Conservation (phyloP, 352 stramenopile species). For the Pythium biforme region DNA sequence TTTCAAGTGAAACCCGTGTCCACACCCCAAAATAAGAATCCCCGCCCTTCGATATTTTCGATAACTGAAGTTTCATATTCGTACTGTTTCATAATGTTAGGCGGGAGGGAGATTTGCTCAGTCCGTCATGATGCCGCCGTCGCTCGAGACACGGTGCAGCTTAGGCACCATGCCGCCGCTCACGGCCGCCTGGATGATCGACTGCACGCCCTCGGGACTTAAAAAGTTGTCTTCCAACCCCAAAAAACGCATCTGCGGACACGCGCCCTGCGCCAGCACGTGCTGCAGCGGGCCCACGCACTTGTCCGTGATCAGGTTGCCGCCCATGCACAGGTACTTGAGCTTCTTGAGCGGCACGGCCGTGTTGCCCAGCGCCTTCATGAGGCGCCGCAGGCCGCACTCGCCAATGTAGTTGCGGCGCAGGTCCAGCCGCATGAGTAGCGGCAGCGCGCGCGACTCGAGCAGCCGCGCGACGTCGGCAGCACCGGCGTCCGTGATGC, state of each 20-base stretch:
- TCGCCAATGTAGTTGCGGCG: slow-evolving; percentile 75
- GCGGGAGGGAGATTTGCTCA: background rate
- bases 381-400: slow-evolving; percentile 43
- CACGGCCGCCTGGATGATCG: slow-evolving; percentile 56
- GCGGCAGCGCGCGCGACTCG: slow-evolving; percentile 29
- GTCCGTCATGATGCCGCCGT: slow-evolving; percentile 28
- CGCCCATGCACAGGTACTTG: slow-evolving; percentile 73
- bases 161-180: slow-evolving; percentile 43
- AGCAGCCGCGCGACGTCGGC: slow-evolving; percentile 48
- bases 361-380: slow-evolving; percentile 28
- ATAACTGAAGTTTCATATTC: slow-evolving; percentile 7
- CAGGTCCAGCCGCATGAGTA: slow-evolving; percentile 55
- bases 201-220: slow-evolving; percentile 55
- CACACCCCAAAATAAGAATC: background rate
- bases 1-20: background rate
- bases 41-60: background rate
- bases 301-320: slow-evolving; percentile 83
- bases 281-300: slow-evolving; percentile 49
- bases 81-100: slow-evolving; percentile 7
- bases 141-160: slow-evolving; percentile 49
- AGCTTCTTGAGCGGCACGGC: slow-evolving; percentile 32
- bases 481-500: slow-evolving; percentile 55
- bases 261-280: slow-evolving; percentile 37
- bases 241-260: slow-evolving; percentile 60
- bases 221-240: slow-evolving; percentile 84